Percentiles rank a stretch among this genome's conserved stretches.
Evolutionary conservation across 345 rosid species (phyloP).

Genomic region (Diplotaxis tenuifolia): DNA sequence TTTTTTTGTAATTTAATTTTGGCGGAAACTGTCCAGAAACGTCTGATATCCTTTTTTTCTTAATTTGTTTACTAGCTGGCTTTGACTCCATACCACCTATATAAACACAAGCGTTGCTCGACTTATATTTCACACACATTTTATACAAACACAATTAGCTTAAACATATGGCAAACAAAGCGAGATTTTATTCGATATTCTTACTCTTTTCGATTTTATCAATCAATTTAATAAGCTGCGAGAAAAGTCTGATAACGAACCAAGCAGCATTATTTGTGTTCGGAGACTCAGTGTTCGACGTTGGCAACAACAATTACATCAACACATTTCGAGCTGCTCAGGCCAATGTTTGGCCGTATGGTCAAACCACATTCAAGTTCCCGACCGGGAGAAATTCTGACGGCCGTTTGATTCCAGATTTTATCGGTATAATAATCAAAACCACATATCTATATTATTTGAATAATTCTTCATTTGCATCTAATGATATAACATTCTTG

Average conservation of each 20-base stretch:
- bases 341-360: constrained; percentile 46
- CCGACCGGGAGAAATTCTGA: constrained; percentile 47
- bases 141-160: neutral
- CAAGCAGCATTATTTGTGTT: constrained; percentile 43
- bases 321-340: constrained; percentile 27
- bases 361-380: constrained; percentile 40
- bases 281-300: constrained; percentile 51
- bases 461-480: neutral
- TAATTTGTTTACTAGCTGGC: neutral
- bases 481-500: neutral
- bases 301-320: constrained; percentile 48
- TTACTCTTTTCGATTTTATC: constrained; percentile 1
- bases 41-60: neutral
- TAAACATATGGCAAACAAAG: constrained; percentile 14
- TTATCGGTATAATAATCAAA: constrained; percentile 35
- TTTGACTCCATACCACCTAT: constrained; percentile 7
- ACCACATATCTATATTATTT: neutral
- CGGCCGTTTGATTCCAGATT: constrained; percentile 49
- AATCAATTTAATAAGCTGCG: constrained; percentile 8
- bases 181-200: neutral
- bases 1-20: neutral
- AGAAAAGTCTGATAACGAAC: constrained; percentile 14
- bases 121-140: neutral
- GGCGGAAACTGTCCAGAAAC: neutral
- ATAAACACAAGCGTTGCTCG: neutral